phyloP scores from a whole-genome alignment of 2,329 filamentous ascomycete genomes.

The Pyricularia grisea region DNA sequence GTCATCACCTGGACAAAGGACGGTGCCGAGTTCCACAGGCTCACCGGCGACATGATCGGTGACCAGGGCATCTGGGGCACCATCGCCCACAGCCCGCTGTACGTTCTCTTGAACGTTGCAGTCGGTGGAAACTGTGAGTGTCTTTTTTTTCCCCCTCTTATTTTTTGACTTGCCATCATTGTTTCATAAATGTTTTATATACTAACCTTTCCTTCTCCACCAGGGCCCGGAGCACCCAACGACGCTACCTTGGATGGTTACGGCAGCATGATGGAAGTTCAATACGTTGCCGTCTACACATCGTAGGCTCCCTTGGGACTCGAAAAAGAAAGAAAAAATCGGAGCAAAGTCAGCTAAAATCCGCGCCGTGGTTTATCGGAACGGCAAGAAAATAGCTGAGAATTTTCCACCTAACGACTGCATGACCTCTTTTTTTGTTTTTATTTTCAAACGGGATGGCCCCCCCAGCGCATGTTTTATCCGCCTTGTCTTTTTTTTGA shows the following conservation, averaged over 20 bases:
- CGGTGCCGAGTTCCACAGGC: conserved; percentile 29
- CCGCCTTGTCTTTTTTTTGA: neutral
- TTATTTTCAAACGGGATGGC: neutral
- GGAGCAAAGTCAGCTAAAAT: neutral
- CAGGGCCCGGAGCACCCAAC: conserved; percentile 23
- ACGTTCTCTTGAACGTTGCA: conserved; percentile 37
- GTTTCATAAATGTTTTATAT: neutral
- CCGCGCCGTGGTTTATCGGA: neutral
- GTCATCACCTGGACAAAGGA: conserved; percentile 39
- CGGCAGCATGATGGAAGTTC: conserved; percentile 30
- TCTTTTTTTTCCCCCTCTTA: neutral
- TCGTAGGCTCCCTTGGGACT: conserved; percentile 3
- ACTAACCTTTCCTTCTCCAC: neutral
- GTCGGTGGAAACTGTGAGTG: conserved; percentile 32
- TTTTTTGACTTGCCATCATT: neutral
- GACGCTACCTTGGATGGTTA: conserved; percentile 23
- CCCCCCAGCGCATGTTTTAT: neutral
- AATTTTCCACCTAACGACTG: neutral
- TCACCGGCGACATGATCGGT: conserved; percentile 30
- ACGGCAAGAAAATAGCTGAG: neutral
- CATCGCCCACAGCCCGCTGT: conserved; percentile 31
- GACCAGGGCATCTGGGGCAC: conserved; percentile 34
- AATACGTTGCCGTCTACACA: conserved; percentile 29
- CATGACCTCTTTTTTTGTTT: neutral
- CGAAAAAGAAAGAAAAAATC: too few relatives aligned